Conservation (phyloP, 2,329 filamentous ascomycete genomes). For the Fusarium aywerte region DNA sequence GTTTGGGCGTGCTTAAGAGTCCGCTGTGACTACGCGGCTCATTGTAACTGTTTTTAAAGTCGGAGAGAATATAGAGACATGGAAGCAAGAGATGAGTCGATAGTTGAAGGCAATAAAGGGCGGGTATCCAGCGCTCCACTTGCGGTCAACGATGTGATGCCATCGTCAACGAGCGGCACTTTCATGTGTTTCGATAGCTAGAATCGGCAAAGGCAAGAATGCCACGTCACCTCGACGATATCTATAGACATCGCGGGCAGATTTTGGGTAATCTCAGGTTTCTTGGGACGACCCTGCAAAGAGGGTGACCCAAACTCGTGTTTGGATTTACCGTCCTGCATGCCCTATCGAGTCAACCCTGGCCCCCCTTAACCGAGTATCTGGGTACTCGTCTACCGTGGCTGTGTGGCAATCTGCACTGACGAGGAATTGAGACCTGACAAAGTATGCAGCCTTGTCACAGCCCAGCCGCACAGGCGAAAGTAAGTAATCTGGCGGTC, state of each 20-base stretch:
- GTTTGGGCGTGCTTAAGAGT: conserved; percentile 21
- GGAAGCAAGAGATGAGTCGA: conserved; percentile 9
- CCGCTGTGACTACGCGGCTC: neutral
- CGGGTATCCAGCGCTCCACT: conserved; percentile 9
- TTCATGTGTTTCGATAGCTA: conserved; percentile 31
- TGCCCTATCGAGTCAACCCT: conserved; percentile 40
- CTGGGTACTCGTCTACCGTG: conserved; percentile 38
- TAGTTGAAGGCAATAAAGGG: conserved; percentile 7
- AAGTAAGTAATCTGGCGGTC: conserved; percentile 24
- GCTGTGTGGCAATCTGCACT: conserved; percentile 34
- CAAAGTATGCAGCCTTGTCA: conserved; percentile 26
- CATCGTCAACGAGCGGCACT: conserved; percentile 29
- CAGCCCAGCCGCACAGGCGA: conserved; percentile 33
- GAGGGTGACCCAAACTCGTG: conserved; percentile 35
- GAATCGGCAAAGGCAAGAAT: conserved; percentile 28
- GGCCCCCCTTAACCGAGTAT: conserved; percentile 43
- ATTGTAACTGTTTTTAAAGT: neutral
- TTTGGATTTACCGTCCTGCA: conserved; percentile 43
- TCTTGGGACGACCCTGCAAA: conserved; percentile 29
- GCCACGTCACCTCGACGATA: conserved; percentile 41
- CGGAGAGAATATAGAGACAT: neutral
- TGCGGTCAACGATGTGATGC: conserved; percentile 18
- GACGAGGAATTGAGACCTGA: conserved; percentile 33
- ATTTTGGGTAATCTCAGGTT: conserved; percentile 15
- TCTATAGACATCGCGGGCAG: conserved; percentile 14